phyloP scores from a whole-genome alignment of 768 basidiomycete genomes.

The Trametes cubensis region DNA sequence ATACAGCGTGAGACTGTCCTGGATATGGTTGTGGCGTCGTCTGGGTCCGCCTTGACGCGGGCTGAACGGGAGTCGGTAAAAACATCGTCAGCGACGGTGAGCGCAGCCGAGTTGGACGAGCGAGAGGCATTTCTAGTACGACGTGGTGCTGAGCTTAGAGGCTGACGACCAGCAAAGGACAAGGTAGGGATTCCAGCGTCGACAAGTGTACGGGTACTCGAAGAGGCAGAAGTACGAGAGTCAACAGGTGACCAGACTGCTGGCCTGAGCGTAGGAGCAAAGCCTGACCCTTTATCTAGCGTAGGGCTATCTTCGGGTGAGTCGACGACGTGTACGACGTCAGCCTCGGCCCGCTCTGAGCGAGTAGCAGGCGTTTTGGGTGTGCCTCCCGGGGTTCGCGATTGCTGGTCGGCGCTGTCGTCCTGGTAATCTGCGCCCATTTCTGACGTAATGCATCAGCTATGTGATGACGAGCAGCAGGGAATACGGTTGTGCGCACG shows the following conservation, averaged over 20 bases:
- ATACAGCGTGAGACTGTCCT: not conserved
- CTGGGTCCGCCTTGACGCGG: constrained; percentile 9
- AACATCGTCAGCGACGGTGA: constrained; percentile 3
- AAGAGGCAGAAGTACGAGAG: not conserved
- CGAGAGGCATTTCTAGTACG: constrained; percentile 2
- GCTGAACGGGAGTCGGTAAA: not conserved
- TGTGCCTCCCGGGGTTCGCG: no score
- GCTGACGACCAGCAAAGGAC: not conserved
- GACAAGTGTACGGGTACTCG: not conserved
- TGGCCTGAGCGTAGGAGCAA: constrained; percentile 11
- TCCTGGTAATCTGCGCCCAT: no score
- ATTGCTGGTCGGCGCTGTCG: no score
- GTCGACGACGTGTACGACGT: no score
- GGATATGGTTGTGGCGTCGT: not conserved
- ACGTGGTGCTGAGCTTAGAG: not conserved
- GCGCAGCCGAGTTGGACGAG: constrained; percentile 4
- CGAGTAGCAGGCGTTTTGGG: no score
- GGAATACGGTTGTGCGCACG: no score
- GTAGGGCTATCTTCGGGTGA: no score
- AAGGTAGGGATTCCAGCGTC: not conserved
- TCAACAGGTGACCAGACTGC: constrained; percentile 17
- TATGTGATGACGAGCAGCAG: no score
- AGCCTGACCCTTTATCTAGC: not conserved
- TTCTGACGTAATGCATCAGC: no score
- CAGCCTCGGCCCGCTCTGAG: no score